These are phyloP conservation scores for Phyllosticta citrichinensis DNA, from an alignment of 2,329 filamentous ascomycete genomes.

Conservation along the genomic window DNA sequence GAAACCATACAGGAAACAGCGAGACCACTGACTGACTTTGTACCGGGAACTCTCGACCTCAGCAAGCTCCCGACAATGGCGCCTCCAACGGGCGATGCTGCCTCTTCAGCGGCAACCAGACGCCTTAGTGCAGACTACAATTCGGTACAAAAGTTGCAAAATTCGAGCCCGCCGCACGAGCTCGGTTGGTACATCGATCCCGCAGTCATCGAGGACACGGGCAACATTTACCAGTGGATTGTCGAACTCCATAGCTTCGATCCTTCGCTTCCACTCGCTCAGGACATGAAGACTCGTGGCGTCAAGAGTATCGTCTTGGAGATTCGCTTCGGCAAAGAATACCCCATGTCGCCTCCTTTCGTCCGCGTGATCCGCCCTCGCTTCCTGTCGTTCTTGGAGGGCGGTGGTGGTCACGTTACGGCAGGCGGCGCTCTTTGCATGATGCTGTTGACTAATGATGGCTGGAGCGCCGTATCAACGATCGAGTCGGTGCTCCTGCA, in stretches of 20 bases:
- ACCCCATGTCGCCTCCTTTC: constrained; percentile 72
- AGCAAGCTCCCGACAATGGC: constrained; percentile 52
- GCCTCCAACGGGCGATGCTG: constrained; percentile 42
- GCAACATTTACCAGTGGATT: constrained; percentile 83
- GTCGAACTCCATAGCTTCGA: constrained; percentile 82
- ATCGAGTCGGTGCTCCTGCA: constrained; percentile 76
- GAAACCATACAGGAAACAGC: not conserved
- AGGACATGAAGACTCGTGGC: constrained; percentile 58
- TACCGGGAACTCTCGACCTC: constrained; percentile 56
- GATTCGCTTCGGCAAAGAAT: constrained; percentile 67
- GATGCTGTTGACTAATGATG: constrained; percentile 72
- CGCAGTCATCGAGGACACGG: constrained; percentile 49
- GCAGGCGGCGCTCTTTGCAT: constrained; percentile 75
- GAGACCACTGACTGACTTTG: constrained; percentile 48
- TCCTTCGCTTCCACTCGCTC: constrained; percentile 53
- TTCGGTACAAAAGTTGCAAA: constrained; percentile 54
- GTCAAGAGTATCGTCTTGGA: constrained; percentile 67
- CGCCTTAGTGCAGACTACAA: constrained; percentile 56
- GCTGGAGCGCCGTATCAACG: constrained; percentile 64
- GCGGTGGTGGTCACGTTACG: constrained; percentile 82
- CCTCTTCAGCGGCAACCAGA: constrained; percentile 50
- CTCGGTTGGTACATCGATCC: constrained; percentile 78
- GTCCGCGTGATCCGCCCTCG: constrained; percentile 72
- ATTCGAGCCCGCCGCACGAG: constrained; percentile 48
- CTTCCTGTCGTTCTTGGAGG: constrained; percentile 59